Evolutionary conservation across 1,284 basidiomycete genomes (phyloP).

Genomic region (Malassezia psittaci): DNA sequence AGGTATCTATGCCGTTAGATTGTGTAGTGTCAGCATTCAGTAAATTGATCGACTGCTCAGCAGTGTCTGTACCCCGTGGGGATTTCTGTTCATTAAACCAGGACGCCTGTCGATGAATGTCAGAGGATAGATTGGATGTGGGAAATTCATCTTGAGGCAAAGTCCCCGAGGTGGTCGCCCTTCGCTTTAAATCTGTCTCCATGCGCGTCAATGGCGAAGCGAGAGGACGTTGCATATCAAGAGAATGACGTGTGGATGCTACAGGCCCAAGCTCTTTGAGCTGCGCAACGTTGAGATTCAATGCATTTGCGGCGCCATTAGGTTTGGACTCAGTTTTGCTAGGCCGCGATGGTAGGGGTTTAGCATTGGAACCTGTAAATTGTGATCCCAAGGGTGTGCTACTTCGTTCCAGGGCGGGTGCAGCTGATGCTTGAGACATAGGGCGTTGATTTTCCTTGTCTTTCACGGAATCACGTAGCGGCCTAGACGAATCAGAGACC

Average conservation of each 20-base stretch:
- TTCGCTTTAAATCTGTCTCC: neutral
- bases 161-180: neutral
- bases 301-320: neutral
- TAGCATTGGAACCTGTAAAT: neutral
- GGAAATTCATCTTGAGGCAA: neutral
- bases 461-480: no score
- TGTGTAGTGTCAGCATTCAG: neutral
- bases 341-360: neutral
- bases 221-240: neutral
- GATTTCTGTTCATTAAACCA: slow-evolving; percentile 7
- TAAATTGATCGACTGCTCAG: neutral
- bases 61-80: neutral
- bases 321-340: neutral
- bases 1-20: no score
- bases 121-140: neutral
- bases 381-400: neutral
- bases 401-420: neutral
- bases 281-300: neutral
- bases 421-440: neutral
- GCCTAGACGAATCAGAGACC: no score
- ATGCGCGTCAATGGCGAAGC: neutral
- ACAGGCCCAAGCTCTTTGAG: neutral
- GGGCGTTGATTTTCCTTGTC: no score
- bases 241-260: neutral
- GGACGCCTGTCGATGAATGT: slow-evolving; percentile 5